A percentile compares a stretch with the other conserved stretches of the same genome.
Evolutionary conservation across 148 eudicot genomes (phyloP).

Genomic region (Vaccinium darrowii): DNA sequence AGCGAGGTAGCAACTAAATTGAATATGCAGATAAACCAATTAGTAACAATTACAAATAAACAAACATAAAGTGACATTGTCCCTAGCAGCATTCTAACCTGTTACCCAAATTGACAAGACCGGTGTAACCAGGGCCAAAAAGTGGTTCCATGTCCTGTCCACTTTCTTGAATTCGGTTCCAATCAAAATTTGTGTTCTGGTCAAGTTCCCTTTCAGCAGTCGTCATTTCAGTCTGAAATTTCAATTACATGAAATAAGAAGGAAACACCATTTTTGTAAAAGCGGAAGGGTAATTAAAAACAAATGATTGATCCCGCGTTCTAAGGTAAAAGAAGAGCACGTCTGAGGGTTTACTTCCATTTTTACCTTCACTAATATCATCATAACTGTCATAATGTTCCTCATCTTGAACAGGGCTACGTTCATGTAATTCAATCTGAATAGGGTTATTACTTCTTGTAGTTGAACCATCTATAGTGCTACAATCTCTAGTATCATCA

Average conservation of each 20-base stretch:
- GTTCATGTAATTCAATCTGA: too few species aligned
- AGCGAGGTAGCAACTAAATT: conserved; percentile 86
- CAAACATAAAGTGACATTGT: not conserved
- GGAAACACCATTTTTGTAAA: not conserved
- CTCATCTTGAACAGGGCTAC: too few species aligned
- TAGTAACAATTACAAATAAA: not conserved
- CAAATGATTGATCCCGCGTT: not conserved
- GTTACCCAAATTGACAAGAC: conserved; percentile 93
- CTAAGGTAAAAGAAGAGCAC: too few species aligned
- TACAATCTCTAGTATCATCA: too few species aligned
- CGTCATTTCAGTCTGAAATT: conserved; percentile 89
- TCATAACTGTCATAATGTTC: too few species aligned
- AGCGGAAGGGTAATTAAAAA: not conserved
- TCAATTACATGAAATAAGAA: not conserved
- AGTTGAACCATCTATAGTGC: too few species aligned
- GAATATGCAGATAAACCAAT: conserved; percentile 8
- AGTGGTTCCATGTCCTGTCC: conserved; percentile 79
- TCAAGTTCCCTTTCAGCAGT: conserved; percentile 99
- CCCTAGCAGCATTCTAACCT: conserved; percentile 44
- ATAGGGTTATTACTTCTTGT: too few species aligned
- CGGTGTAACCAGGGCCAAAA: conserved; percentile 96
- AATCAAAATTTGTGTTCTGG: conserved; percentile 90
- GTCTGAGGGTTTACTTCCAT: too few species aligned
- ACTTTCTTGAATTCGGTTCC: conserved; percentile 98
- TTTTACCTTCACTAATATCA: too few species aligned